These are phyloP conservation scores for Cyclospora cayetanensis DNA, from an alignment of 169 alveolate genomes.

Conservation along the genomic window DNA sequence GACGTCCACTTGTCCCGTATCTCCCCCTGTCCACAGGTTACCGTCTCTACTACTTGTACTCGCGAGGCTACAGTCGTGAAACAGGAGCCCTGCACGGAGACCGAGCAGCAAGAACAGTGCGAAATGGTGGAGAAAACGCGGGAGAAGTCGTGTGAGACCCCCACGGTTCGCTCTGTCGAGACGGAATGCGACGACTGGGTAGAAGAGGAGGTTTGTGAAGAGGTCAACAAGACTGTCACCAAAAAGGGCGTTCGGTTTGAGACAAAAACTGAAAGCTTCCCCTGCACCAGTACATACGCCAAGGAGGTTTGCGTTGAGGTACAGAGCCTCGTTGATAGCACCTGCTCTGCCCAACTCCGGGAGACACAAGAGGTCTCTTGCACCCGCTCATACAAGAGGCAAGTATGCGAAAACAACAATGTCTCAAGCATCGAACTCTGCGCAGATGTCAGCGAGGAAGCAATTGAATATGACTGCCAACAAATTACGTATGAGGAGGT, in stretches of 20 bases:
- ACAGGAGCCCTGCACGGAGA: neutral
- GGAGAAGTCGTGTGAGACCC: neutral
- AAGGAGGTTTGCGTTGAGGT: neutral
- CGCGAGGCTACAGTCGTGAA: neutral
- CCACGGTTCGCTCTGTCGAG: neutral
- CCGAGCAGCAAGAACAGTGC: neutral
- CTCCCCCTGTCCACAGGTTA: slow-evolving; percentile 6
- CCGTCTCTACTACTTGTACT: neutral
- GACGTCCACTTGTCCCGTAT: too few relatives aligned
- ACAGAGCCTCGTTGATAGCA: neutral
- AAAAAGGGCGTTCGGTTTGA: slow-evolving; percentile 20
- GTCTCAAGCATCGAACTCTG: neutral
- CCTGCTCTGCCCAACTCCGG: neutral
- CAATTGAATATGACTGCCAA: neutral
- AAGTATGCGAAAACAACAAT: neutral
- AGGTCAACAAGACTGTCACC: neutral
- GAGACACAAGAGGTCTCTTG: neutral
- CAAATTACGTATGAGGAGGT: neutral
- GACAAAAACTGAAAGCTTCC: slow-evolving; percentile 29
- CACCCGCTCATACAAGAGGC: neutral
- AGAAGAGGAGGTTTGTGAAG: slow-evolving; percentile 55
- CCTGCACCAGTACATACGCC: slow-evolving; percentile 46
- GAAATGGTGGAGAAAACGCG: neutral
- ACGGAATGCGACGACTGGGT: neutral
- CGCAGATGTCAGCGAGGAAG: neutral